Percentiles rank a stretch among this genome's conserved stretches.
These are phyloP conservation scores for Phyllachora maydis DNA, from an alignment of 2,329 filamentous ascomycete genomes.

Conservation along the genomic window DNA sequence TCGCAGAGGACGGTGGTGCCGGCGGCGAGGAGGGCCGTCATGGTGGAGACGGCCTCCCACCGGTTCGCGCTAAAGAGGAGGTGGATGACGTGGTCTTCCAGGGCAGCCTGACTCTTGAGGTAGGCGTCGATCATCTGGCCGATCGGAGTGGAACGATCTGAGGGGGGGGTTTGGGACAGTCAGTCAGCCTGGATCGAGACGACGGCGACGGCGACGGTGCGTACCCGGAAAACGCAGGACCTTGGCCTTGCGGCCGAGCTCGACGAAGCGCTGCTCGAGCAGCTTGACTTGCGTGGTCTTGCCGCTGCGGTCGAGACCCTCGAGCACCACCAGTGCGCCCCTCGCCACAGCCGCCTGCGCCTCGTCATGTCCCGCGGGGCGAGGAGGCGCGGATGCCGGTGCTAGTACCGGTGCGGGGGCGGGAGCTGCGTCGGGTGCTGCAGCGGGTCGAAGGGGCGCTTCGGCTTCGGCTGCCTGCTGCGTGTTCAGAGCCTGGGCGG, in stretches of 20 bases:
- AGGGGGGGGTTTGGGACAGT: neutral
- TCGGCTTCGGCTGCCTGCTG: slow-evolving; percentile 1
- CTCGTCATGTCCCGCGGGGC: slow-evolving; percentile 1
- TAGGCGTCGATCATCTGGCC: slow-evolving; percentile 77
- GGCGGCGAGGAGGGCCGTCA: slow-evolving; percentile 29
- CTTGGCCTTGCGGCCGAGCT: slow-evolving; percentile 25
- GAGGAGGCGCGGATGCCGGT: slow-evolving; percentile 1
- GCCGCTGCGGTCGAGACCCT: slow-evolving; percentile 75
- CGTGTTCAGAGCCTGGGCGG: slow-evolving; percentile 8
- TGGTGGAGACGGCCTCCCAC: slow-evolving; percentile 51
- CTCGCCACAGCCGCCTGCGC: slow-evolving; percentile 14
- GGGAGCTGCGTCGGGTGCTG: slow-evolving; percentile 2
- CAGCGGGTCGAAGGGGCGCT: slow-evolving; percentile 1
- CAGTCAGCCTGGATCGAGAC: neutral
- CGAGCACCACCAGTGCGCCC: slow-evolving; percentile 64
- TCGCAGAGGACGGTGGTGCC: slow-evolving; percentile 72
- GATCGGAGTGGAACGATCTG: slow-evolving; percentile 67
- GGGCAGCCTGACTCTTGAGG: slow-evolving; percentile 46
- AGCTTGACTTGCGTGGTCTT: slow-evolving; percentile 78
- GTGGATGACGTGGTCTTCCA: slow-evolving; percentile 81
- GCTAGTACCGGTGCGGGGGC: neutral
- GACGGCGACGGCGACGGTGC: slow-evolving; percentile 10
- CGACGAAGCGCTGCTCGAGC: slow-evolving; percentile 33
- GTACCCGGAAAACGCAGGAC: slow-evolving; percentile 36
- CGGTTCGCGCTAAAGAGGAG: slow-evolving; percentile 79